These are phyloP conservation scores for Suhomyces yuchorum DNA, from an alignment of 1,139 yeast species.

Conservation along the genomic window DNA sequence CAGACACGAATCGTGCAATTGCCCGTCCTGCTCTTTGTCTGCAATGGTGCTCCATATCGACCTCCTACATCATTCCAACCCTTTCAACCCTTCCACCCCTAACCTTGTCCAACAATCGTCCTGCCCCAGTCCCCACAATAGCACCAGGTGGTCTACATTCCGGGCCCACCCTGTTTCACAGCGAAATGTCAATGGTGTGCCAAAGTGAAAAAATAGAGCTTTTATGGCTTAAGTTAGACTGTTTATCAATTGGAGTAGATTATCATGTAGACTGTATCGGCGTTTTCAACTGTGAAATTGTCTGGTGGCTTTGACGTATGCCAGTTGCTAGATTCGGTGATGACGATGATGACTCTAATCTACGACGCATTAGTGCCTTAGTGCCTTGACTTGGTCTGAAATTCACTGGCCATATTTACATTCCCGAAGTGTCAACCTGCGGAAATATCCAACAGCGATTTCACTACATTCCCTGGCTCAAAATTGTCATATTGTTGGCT, in stretches of 20 bases:
- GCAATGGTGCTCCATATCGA: neutral
- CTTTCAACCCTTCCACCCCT: neutral
- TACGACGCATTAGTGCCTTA: neutral
- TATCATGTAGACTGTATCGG: too few relatives aligned
- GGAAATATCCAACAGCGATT: neutral
- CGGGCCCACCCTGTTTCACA: neutral
- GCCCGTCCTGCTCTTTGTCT: neutral
- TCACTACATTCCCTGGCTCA: neutral
- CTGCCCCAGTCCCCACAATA: neutral
- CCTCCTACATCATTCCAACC: neutral
- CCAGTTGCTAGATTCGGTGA: neutral
- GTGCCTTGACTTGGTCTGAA: too few relatives aligned
- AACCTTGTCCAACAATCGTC: neutral
- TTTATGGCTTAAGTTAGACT: neutral
- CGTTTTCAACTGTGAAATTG: neutral
- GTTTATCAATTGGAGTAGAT: too few relatives aligned
- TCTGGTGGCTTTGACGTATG: neutral
- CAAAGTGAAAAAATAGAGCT: neutral
- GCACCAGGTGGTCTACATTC: neutral
- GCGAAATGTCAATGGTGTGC: neutral
- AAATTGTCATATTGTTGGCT: neutral
- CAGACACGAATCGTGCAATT: too few relatives aligned
- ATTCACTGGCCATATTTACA: too few relatives aligned
- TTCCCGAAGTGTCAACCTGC: neutral
- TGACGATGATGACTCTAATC: neutral